These are phyloP conservation scores for Fusarium vanettenii DNA, from an alignment of 2,329 filamentous ascomycete species.

Conservation along the genomic window DNA sequence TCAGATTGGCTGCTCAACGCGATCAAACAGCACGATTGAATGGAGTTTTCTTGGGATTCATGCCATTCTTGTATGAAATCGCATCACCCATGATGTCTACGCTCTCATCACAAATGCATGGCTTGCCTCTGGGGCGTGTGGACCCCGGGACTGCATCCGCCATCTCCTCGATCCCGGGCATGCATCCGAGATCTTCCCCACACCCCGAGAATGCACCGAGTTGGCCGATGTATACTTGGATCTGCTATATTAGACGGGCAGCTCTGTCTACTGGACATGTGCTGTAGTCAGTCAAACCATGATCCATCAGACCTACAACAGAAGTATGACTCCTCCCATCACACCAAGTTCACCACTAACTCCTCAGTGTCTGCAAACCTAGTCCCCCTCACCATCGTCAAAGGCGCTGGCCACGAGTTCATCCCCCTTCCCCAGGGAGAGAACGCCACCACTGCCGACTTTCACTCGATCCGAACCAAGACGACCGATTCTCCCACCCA, in stretches of 20 bases:
- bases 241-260: not conserved
- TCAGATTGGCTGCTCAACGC: not conserved
- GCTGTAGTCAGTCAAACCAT: not conserved
- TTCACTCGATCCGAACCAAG: conserved; percentile 41
- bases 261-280: not conserved
- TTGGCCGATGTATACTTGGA: not conserved
- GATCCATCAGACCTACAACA: not conserved
- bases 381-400: conserved; percentile 41
- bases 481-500: conserved; percentile 36
- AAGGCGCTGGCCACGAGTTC: conserved; percentile 40
- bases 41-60: not conserved
- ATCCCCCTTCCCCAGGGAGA: conserved; percentile 38
- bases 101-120: not conserved
- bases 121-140: not conserved
- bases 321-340: not conserved
- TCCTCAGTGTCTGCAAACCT: conserved; percentile 33
- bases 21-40: not conserved
- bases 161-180: not conserved
- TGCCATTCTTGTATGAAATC: not conserved
- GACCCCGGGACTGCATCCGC: conserved; percentile 2
- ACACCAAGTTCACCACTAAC: not conserved
- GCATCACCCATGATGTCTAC: not conserved
- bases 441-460: conserved; percentile 41
- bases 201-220: conserved; percentile 15
- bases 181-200: conserved; percentile 5